These are phyloP conservation scores for Ascochyta pisi DNA, from an alignment of 2,329 filamentous ascomycete species.

Conservation along the genomic window DNA sequence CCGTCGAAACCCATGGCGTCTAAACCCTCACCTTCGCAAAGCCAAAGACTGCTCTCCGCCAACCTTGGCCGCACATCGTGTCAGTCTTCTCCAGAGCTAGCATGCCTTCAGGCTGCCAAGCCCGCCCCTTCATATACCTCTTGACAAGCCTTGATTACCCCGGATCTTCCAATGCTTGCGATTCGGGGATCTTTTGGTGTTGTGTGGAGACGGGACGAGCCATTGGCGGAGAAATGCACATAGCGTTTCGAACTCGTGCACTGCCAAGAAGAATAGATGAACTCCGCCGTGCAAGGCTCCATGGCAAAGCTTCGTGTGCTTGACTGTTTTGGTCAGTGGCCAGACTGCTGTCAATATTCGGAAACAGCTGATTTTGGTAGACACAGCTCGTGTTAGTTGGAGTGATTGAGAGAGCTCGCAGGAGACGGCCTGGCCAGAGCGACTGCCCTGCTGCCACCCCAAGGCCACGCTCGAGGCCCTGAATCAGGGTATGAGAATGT, in stretches of 20 bases:
- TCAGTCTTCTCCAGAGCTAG: neutral
- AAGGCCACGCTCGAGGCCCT: too few species aligned
- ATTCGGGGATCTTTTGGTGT: neutral
- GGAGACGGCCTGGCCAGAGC: too few species aligned
- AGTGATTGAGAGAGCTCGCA: too few species aligned
- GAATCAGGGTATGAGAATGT: too few species aligned
- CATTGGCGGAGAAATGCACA: constrained; percentile 7
- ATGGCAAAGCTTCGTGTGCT: constrained; percentile 9
- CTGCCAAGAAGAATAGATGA: constrained; percentile 9
- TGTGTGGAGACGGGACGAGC: neutral
- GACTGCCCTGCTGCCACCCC: too few species aligned
- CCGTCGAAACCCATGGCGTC: neutral
- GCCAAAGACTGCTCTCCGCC: neutral
- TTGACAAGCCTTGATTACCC: neutral
- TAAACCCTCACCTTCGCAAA: neutral
- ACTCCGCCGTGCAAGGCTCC: neutral
- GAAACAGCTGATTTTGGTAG: too few species aligned
- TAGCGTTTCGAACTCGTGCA: neutral
- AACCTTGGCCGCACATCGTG: neutral
- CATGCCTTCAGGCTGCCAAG: neutral
- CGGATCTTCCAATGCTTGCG: neutral
- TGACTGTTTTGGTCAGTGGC: neutral
- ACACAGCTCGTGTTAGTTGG: too few species aligned
- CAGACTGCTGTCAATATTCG: neutral
- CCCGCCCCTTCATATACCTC: neutral